phyloP scores from a whole-genome alignment of 23 red algal species.

The Gracilaria gracilis region DNA sequence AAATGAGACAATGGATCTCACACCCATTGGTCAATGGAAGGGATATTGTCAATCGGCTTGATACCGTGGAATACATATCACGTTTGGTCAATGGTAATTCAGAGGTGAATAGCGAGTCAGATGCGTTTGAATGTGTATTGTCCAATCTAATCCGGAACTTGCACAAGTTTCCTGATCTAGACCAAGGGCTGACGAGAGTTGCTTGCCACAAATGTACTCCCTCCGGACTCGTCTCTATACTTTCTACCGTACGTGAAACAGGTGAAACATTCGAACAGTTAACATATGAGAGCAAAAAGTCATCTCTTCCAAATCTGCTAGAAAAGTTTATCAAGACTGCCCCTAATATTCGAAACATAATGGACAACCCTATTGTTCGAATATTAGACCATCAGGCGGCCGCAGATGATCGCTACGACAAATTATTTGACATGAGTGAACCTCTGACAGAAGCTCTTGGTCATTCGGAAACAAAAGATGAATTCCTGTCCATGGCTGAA shows the following conservation, averaged over 20 bases:
- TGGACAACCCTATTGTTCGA: conserved; percentile 36
- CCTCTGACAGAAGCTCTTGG: not conserved
- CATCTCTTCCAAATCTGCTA: conserved; percentile 43
- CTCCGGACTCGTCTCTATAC: conserved; percentile 45
- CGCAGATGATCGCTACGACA: conserved; percentile 14
- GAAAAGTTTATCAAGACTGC: conserved; percentile 22
- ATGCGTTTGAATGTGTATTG: conserved; percentile 5
- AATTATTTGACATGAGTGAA: conserved; percentile 35
- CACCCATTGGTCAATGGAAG: conserved; percentile 58
- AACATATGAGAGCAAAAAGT: not conserved
- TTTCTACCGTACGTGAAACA: conserved; percentile 37
- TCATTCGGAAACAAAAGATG: conserved; percentile 9
- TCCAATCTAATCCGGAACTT: conserved; percentile 30
- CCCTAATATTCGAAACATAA: conserved; percentile 16
- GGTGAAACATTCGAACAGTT: conserved; percentile 9
- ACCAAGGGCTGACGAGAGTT: conserved; percentile 65
- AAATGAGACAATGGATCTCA: conserved; percentile 78
- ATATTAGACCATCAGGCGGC: conserved; percentile 39
- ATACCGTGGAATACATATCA: conserved; percentile 68
- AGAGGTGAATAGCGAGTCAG: not conserved
- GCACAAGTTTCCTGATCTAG: conserved; percentile 60
- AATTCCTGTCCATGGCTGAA: conserved; percentile 9
- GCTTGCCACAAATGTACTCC: conserved; percentile 60
- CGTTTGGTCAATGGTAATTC: not conserved
- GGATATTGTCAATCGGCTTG: conserved; percentile 59